These are phyloP conservation scores for Ceriops zippeliana DNA, from an alignment of 345 rosid genomes.

Conservation along the genomic window DNA sequence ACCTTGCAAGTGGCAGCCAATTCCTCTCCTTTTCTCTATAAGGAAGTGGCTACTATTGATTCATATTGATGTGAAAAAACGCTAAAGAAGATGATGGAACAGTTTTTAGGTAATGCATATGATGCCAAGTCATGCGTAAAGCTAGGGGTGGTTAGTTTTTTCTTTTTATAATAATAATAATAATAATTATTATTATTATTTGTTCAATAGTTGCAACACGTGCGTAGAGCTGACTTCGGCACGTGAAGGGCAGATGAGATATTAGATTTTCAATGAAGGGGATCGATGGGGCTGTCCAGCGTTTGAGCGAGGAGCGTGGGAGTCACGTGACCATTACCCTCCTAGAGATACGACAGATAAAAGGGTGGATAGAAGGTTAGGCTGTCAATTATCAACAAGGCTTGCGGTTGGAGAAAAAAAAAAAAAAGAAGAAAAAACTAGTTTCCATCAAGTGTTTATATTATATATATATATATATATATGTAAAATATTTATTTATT, in stretches of 20 bases:
- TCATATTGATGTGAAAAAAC: not conserved
- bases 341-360: conserved; percentile 19
- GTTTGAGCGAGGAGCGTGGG: conserved; percentile 42
- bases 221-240: conserved; percentile 37
- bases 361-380: conserved; percentile 33
- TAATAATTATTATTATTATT: too few relatives aligned
- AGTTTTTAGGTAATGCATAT: too few relatives aligned
- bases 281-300: conserved; percentile 24
- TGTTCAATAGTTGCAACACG: conserved; percentile 24
- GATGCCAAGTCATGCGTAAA: too few relatives aligned
- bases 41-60: not conserved
- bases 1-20: not conserved
- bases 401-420: conserved; percentile 38
- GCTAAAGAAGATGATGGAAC: not conserved
- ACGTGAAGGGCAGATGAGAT: conserved; percentile 39
- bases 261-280: conserved; percentile 6
- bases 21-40: not conserved
- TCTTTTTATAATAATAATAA: too few relatives aligned
- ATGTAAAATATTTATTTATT: too few relatives aligned
- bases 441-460: not conserved
- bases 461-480: not conserved
- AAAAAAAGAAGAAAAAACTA: not conserved
- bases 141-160: too few relatives aligned
- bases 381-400: conserved; percentile 40
- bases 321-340: conserved; percentile 54